Conservation (phyloP, 805 yeast genomes). For the Kazachstania psychrophila region DNA sequence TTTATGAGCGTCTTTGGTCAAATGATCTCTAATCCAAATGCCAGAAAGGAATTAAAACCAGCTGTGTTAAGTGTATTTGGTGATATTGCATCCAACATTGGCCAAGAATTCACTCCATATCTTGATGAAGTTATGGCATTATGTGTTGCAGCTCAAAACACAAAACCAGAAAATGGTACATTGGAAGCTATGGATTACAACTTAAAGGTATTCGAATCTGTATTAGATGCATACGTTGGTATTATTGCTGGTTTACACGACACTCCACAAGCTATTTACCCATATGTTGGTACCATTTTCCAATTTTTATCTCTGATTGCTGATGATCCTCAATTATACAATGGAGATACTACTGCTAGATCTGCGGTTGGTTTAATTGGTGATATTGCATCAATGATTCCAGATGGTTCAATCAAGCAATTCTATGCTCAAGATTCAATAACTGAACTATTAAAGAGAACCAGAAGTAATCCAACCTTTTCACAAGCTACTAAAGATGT, state of each 20-base stretch:
- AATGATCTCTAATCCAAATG: constrained; percentile 54
- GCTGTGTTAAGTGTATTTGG: constrained; percentile 88
- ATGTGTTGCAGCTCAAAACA: constrained; percentile 54
- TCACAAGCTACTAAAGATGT: constrained; percentile 69
- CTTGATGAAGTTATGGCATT: constrained; percentile 71
- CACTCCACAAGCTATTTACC: constrained; percentile 52
- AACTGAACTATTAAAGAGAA: constrained; percentile 60
- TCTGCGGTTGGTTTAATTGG: constrained; percentile 87
- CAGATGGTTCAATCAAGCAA: constrained; percentile 62
- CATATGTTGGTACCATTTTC: constrained; percentile 62
- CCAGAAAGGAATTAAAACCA: constrained; percentile 77
- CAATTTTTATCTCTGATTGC: constrained; percentile 54
- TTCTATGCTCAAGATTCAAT: constrained; percentile 72
- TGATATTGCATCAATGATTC: constrained; percentile 81
- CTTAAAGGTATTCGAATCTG: constrained; percentile 66
- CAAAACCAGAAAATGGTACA: constrained; percentile 57
- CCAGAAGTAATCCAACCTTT: constrained; percentile 55
- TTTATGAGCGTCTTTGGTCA: constrained; percentile 78
- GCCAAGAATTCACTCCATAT: constrained; percentile 66
- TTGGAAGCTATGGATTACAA: constrained; percentile 72
- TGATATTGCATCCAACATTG: constrained; percentile 86
- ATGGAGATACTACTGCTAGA: constrained; percentile 65
- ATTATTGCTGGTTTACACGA: constrained; percentile 82
- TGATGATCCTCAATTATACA: constrained; percentile 48
- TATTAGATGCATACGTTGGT: constrained; percentile 93